phyloP scores from a whole-genome alignment of 371 early-diverging fungal genomes.

The Circinella umbellata region DNA sequence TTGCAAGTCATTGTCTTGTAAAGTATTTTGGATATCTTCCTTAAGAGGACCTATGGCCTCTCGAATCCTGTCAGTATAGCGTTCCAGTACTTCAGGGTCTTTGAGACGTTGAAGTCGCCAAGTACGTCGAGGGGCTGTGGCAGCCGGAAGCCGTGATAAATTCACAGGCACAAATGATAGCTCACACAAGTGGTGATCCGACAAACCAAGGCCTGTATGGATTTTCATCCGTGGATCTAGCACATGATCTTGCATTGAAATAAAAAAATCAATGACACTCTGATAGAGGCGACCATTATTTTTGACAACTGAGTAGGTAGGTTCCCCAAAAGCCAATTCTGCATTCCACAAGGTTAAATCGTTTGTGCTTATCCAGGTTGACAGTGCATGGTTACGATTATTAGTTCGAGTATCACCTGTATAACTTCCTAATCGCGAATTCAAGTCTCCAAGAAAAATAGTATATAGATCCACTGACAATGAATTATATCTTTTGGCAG shows the following conservation, averaged over 20 bases:
- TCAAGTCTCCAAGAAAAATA: slow-evolving; percentile 11
- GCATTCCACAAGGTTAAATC: slow-evolving; percentile 20
- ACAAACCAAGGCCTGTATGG: neutral
- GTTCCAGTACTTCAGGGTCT: slow-evolving; percentile 7
- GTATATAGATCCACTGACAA: slow-evolving; percentile 2
- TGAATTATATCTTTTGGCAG: too few species aligned
- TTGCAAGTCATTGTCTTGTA: neutral
- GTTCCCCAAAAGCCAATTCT: slow-evolving; percentile 6
- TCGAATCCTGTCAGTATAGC: slow-evolving; percentile 2
- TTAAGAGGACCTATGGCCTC: neutral
- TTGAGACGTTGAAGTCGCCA: slow-evolving; percentile 13
- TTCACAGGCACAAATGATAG: slow-evolving; percentile 14
- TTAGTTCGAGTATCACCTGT: neutral
- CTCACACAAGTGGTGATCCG: slow-evolving; percentile 24
- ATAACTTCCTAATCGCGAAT: slow-evolving; percentile 1
- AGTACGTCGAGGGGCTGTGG: slow-evolving; percentile 2
- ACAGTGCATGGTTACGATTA: neutral
- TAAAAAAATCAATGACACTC: slow-evolving; percentile 20
- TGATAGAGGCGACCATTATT: neutral
- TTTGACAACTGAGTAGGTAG: slow-evolving; percentile 1
- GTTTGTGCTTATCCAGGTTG: slow-evolving; percentile 1
- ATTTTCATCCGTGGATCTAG: neutral
- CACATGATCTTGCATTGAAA: slow-evolving; percentile 2
- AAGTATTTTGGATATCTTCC: neutral
- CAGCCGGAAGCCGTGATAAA: slow-evolving; percentile 3